These are phyloP conservation scores for Fusarium guadeloupense DNA, from an alignment of 2,329 filamentous ascomycete species.

Conservation along the genomic window DNA sequence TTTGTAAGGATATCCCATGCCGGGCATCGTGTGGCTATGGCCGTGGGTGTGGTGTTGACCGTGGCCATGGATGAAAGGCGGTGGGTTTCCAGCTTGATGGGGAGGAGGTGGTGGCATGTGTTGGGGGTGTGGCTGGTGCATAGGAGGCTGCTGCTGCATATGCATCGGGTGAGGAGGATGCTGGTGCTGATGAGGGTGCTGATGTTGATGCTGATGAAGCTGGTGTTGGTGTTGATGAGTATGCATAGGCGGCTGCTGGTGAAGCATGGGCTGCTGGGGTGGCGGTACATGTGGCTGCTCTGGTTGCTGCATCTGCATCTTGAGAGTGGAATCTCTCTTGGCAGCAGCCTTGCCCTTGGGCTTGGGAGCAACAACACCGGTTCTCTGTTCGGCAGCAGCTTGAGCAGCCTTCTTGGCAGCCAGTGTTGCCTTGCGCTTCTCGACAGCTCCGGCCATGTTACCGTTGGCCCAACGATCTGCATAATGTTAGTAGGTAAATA, in stretches of 20 bases:
- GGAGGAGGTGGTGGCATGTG: constrained; percentile 33
- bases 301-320: constrained; percentile 37
- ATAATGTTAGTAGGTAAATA: constrained; percentile 40
- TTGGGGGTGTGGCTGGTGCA: constrained; percentile 35
- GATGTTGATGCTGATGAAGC: constrained; percentile 23
- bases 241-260: constrained; percentile 29
- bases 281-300: constrained; percentile 28
- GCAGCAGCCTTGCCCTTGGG: constrained; percentile 47
- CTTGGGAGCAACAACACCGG: constrained; percentile 51
- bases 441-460: constrained; percentile 68
- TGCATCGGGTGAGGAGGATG: constrained; percentile 29
- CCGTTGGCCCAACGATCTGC: constrained; percentile 68
- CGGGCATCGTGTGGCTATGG: constrained; percentile 38
- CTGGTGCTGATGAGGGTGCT: constrained; percentile 30
- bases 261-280: constrained; percentile 21
- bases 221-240: constrained; percentile 27
- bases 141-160: constrained; percentile 16
- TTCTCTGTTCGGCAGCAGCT: constrained; percentile 51
- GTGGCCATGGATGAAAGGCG: constrained; percentile 38
- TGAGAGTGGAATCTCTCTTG: constrained; percentile 47
- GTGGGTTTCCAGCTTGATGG: constrained; percentile 34
- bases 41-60: constrained; percentile 19
- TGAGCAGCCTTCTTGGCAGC: constrained; percentile 66
- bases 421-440: constrained; percentile 68
- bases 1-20: constrained; percentile 43